Evolutionary conservation across 2,329 filamentous ascomycete species (phyloP).

Genomic region (Salinomyces thailandicus): DNA sequence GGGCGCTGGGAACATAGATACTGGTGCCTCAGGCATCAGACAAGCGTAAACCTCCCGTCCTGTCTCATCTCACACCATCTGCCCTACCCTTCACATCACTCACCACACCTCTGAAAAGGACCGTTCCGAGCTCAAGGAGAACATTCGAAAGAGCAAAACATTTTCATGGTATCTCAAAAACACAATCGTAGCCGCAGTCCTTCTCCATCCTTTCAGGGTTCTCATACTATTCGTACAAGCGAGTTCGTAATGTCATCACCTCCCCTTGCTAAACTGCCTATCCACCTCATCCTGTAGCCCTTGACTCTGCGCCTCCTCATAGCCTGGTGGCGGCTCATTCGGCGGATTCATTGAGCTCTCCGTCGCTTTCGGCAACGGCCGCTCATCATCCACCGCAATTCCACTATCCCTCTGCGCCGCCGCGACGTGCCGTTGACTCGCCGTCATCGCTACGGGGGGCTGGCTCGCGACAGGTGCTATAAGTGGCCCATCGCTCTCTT

Average conservation of each 20-base stretch:
- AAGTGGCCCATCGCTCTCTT: constrained; percentile 33
- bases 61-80: too few relatives aligned
- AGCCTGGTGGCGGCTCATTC: constrained; percentile 75
- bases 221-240: too few relatives aligned
- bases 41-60: too few relatives aligned
- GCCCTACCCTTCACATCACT: too few relatives aligned
- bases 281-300: constrained; percentile 66
- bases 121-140: too few relatives aligned
- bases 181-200: too few relatives aligned
- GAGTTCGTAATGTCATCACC: constrained; percentile 23
- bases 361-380: constrained; percentile 10
- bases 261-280: constrained; percentile 14
- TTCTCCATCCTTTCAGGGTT: too few relatives aligned
- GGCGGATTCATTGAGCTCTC: constrained; percentile 38
- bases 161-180: too few relatives aligned
- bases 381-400: constrained; percentile 14
- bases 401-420: constrained; percentile 14
- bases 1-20: too few relatives aligned
- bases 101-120: too few relatives aligned
- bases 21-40: too few relatives aligned
- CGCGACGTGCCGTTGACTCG: constrained; percentile 9
- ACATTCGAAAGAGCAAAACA: too few relatives aligned
- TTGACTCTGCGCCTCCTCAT: constrained; percentile 81
- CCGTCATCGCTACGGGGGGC: constrained; percentile 28
- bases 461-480: constrained; percentile 21